Conservation (phyloP, 768 basidiomycete species). For the Pisolithus albus region DNA sequence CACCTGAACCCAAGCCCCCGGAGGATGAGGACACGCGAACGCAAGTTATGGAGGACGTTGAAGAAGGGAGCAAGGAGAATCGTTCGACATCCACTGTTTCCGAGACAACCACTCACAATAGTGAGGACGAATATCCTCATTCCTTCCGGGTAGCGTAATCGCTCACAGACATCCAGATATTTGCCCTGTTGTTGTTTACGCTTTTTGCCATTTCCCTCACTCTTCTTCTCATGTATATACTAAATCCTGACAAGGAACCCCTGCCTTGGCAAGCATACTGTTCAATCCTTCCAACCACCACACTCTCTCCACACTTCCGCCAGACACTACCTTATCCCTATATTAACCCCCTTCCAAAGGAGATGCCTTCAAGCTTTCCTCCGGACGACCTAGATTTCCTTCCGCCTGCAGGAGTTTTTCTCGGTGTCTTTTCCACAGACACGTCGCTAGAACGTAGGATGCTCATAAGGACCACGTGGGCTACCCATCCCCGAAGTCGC, state of each 20-base stretch:
- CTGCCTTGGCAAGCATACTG: slow-evolving; percentile 95
- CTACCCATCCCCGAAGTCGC: slow-evolving; percentile 72
- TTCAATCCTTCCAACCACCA: slow-evolving; percentile 50
- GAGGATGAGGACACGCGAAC: slow-evolving; percentile 47
- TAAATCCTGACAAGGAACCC: slow-evolving; percentile 94
- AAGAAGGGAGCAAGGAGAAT: slow-evolving; percentile 51
- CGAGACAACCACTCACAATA: slow-evolving; percentile 74
- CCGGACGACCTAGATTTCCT: slow-evolving; percentile 65
- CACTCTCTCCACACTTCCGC: slow-evolving; percentile 38
- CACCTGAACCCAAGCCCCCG: slow-evolving; percentile 30
- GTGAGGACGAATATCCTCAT: slow-evolving; percentile 37
- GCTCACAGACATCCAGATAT: slow-evolving; percentile 41
- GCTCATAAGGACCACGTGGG: slow-evolving; percentile 85
- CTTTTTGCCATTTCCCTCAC: slow-evolving; percentile 80
- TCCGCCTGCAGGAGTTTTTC: slow-evolving; percentile 77
- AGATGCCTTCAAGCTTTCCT: slow-evolving; percentile 49
- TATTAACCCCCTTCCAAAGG: slow-evolving; percentile 26
- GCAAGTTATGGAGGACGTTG: slow-evolving; percentile 40
- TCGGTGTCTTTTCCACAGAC: slow-evolving; percentile 90
- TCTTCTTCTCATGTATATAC: slow-evolving; percentile 80
- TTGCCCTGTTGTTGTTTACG: slow-evolving; percentile 69
- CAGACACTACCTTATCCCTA: slow-evolving; percentile 35
- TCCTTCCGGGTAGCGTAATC: slow-evolving; percentile 3
- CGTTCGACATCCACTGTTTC: slow-evolving; percentile 69
- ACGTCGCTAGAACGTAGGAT: slow-evolving; percentile 78